Conservation (phyloP, 2,329 filamentous ascomycete species). For the Venturia aucupariae region DNA sequence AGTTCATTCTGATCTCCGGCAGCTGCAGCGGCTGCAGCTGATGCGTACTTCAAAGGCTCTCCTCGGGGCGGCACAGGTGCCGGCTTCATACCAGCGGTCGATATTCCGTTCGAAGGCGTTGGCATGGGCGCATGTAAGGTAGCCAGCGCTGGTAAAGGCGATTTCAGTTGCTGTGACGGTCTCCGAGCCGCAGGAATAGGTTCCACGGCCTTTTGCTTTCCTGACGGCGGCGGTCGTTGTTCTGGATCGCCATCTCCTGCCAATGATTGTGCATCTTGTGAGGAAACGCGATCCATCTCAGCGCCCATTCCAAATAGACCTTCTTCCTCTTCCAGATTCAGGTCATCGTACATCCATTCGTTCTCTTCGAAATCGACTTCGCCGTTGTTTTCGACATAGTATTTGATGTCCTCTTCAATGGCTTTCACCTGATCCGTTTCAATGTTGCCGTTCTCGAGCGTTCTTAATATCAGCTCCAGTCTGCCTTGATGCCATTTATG, state of each 20-base stretch:
- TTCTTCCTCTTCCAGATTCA: conserved; percentile 87
- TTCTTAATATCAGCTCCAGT: conserved; percentile 80
- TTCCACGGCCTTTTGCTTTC: conserved; percentile 53
- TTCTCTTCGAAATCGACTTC: conserved; percentile 89
- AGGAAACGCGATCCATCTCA: conserved; percentile 83
- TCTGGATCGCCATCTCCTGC: conserved; percentile 57
- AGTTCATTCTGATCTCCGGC: conserved; percentile 81
- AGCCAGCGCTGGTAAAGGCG: conserved; percentile 82
- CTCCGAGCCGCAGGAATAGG: conserved; percentile 51
- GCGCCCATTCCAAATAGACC: conserved; percentile 70
- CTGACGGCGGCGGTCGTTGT: conserved; percentile 39
- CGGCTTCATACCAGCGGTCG: conserved; percentile 73
- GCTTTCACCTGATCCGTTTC: conserved; percentile 81
- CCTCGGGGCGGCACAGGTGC: conserved; percentile 78
- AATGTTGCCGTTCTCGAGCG: conserved; percentile 84
- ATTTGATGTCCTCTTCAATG: conserved; percentile 84
- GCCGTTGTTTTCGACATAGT: conserved; percentile 86
- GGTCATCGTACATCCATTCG: conserved; percentile 89
- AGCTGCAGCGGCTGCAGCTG: conserved; percentile 85
- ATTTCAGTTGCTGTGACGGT: conserved; percentile 80
- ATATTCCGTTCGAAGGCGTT: conserved; percentile 50
- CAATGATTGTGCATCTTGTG: conserved; percentile 86
- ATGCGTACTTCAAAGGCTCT: conserved; percentile 92
- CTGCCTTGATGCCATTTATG: conserved; percentile 97
- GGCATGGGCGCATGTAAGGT: conserved; percentile 67